phyloP scores from a whole-genome alignment of 202 grass and related monocot genomes.

The Alloteropsis angusta region DNA sequence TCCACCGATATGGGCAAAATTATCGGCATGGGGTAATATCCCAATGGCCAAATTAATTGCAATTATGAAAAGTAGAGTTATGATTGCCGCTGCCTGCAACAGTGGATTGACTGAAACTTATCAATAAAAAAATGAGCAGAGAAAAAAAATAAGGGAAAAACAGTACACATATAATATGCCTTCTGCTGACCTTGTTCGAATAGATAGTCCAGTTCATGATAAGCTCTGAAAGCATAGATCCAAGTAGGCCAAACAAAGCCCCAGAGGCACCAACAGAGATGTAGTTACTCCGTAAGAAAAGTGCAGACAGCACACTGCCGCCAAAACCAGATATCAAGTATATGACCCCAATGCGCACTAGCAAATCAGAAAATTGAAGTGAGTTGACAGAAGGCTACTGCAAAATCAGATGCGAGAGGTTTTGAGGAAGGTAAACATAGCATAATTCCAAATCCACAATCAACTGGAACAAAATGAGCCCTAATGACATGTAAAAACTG shows the following conservation, averaged over 20 bases:
- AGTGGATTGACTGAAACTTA: conserved; percentile 11
- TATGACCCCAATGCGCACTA: conserved; percentile 70
- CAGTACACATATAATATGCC: neutral
- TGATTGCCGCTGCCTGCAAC: conserved; percentile 62
- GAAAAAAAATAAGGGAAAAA: neutral
- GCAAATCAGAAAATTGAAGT: conserved; percentile 24
- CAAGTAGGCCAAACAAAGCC: conserved; percentile 90
- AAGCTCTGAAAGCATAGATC: conserved; percentile 94
- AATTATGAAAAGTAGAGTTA: conserved; percentile 62
- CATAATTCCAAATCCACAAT: neutral
- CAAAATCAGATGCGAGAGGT: neutral
- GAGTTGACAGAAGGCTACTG: neutral
- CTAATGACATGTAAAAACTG: neutral
- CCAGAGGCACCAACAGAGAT: conserved; percentile 87
- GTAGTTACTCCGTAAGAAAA: conserved; percentile 48
- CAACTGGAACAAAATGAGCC: neutral
- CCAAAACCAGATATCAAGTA: conserved; percentile 83
- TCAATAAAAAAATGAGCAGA: neutral
- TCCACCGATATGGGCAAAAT: conserved; percentile 72
- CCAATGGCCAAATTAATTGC: conserved; percentile 83
- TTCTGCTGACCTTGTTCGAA: conserved; percentile 67
- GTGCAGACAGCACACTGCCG: conserved; percentile 63
- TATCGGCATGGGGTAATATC: conserved; percentile 75
- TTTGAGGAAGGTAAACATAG: neutral
- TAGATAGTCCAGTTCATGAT: conserved; percentile 93